These are phyloP conservation scores for Penicillium sp. DNA, from an alignment of 2,329 filamentous ascomycete species.

Conservation along the genomic window DNA sequence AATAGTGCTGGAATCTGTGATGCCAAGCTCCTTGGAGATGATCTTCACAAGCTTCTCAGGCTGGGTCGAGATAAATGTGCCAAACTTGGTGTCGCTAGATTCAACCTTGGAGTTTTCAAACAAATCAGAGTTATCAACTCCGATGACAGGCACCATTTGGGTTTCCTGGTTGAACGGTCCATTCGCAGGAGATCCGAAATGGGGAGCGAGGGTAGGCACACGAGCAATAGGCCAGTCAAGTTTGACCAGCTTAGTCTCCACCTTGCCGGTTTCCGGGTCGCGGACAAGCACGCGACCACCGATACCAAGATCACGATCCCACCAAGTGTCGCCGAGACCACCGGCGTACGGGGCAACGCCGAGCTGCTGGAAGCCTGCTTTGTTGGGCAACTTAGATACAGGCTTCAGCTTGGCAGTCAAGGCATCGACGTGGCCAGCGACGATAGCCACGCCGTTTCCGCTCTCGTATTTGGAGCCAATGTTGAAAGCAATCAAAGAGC, in stretches of 20 bases:
- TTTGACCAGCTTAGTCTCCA: constrained; percentile 78
- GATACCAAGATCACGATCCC: constrained; percentile 90
- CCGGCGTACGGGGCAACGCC: constrained; percentile 93
- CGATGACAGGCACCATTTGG: constrained; percentile 90
- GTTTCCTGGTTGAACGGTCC: constrained; percentile 81
- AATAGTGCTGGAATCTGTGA: constrained; percentile 70
- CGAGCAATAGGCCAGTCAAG: constrained; percentile 91
- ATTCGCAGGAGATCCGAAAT: constrained; percentile 73
- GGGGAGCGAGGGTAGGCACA: constrained; percentile 86
- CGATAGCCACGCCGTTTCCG: constrained; percentile 82
- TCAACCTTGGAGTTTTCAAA: constrained; percentile 30
- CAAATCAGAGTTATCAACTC: constrained; percentile 70
- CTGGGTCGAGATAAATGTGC: constrained; percentile 77
- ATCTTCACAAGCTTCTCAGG: constrained; percentile 79
- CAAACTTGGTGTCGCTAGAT: constrained; percentile 45
- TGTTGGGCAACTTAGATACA: constrained; percentile 76
- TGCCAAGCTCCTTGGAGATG: constrained; percentile 73
- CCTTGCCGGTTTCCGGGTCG: constrained; percentile 69
- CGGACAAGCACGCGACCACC: constrained; percentile 85
- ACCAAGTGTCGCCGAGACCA: constrained; percentile 85
- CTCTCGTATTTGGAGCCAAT: constrained; percentile 76
- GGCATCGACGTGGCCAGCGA: constrained; percentile 91
- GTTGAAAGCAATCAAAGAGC: constrained; percentile 78
- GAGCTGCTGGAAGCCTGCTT: constrained; percentile 81
- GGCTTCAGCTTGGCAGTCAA: constrained; percentile 90